A percentile compares a stretch with the other conserved stretches of the same genome.
Conservation (phyloP, 805 yeast species). For the Ascoidea tarda region DNA sequence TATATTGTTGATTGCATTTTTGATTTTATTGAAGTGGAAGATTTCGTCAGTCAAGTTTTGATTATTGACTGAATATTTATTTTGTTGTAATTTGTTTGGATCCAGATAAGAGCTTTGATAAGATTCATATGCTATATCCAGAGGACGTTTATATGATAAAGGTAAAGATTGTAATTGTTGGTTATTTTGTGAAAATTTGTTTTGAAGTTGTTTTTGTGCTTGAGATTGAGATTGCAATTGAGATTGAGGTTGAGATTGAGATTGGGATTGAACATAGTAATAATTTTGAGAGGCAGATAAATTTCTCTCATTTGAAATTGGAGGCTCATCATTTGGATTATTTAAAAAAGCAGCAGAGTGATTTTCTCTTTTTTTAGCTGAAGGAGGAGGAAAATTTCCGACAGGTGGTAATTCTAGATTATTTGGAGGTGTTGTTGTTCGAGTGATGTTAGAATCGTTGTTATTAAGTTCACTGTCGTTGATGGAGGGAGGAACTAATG, state of each 20-base stretch:
- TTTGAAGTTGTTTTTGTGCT: neutral
- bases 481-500: neutral
- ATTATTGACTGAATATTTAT: neutral
- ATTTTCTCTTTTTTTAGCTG: slow-evolving; percentile 16
- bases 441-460: neutral
- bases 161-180: neutral
- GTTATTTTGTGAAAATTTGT: neutral
- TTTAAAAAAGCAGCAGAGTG: neutral
- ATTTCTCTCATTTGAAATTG: neutral
- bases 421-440: neutral
- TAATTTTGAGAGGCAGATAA: neutral
- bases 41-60: slow-evolving; percentile 69
- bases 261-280: neutral
- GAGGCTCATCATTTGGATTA: neutral
- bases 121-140: neutral
- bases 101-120: neutral
- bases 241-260: neutral
- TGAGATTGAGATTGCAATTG: slow-evolving; percentile 2
- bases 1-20: slow-evolving; percentile 65
- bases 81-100: neutral
- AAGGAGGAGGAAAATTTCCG: slow-evolving; percentile 17
- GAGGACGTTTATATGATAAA: neutral
- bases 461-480: neutral
- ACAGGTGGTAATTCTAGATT: slow-evolving; percentile 46
- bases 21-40: slow-evolving; percentile 82